Percentiles rank a stretch among this genome's conserved stretches.
Evolutionary conservation across 2,329 filamentous ascomycete genomes (phyloP).

Genomic region (Colletotrichum gigasporum): DNA sequence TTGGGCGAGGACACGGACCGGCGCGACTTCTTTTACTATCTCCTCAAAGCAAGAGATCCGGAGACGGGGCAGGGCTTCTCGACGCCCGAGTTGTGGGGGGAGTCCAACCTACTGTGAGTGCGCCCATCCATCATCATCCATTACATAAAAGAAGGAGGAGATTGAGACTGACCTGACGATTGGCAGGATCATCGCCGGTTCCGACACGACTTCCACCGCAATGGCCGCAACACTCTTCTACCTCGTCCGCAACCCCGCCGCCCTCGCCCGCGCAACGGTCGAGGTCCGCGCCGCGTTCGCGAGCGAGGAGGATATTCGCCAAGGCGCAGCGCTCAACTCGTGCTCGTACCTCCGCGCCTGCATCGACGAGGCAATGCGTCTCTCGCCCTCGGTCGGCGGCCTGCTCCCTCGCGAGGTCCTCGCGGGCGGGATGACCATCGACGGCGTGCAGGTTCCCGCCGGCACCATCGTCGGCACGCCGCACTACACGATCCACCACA

Average conservation of each 20-base stretch:
- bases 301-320: constrained; percentile 63
- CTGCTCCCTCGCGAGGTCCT: constrained; percentile 69
- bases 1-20: constrained; percentile 73
- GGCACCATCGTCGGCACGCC: constrained; percentile 72
- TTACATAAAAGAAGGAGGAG: not conserved
- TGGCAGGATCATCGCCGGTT: constrained; percentile 74
- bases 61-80: constrained; percentile 75
- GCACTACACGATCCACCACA: constrained; percentile 76
- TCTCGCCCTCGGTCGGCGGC: constrained; percentile 69
- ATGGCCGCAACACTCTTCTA: constrained; percentile 72
- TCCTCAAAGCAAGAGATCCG: constrained; percentile 76
- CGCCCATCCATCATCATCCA: not conserved
- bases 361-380: constrained; percentile 72
- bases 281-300: constrained; percentile 64
- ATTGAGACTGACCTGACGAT: not conserved
- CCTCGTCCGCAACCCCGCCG: constrained; percentile 61
- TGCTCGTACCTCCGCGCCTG: constrained; percentile 71
- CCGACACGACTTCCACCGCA: constrained; percentile 77
- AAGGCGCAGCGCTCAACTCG: constrained; percentile 57
- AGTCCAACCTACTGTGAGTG: constrained; percentile 73
- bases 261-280: constrained; percentile 55
- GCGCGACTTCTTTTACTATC: constrained; percentile 80
- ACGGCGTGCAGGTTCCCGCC: constrained; percentile 62
- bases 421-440: constrained; percentile 62
- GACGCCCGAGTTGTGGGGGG: constrained; percentile 74